phyloP scores from a whole-genome alignment of 768 basidiomycete species.

The Crassisporium funariophilum region DNA sequence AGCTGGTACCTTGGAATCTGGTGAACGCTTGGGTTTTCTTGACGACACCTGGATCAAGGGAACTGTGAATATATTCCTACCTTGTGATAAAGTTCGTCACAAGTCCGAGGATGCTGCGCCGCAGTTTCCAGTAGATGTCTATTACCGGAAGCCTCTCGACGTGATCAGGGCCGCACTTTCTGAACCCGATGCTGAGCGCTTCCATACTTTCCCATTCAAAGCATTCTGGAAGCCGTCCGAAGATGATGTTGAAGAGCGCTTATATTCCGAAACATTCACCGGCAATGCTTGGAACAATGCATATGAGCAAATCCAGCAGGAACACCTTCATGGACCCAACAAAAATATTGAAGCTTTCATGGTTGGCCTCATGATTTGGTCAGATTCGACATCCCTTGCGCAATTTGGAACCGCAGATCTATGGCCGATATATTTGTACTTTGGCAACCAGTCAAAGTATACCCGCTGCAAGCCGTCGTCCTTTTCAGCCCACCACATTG shows the following conservation, averaged over 20 bases:
- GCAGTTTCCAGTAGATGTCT: background rate
- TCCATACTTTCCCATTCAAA: too few relatives aligned
- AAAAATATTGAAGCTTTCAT: conserved; percentile 19
- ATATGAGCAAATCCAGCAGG: conserved; percentile 17
- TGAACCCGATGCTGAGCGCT: conserved; percentile 9
- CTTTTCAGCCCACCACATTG: conserved; percentile 38
- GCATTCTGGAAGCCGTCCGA: too few relatives aligned
- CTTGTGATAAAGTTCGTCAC: background rate
- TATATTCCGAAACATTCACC: too few relatives aligned
- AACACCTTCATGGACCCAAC: background rate
- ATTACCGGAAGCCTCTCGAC: background rate
- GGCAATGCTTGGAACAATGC: conserved; percentile 19
- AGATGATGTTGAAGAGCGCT: too few relatives aligned
- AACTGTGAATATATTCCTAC: background rate
- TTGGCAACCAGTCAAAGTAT: conserved; percentile 47
- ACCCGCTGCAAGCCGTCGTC: conserved; percentile 26
- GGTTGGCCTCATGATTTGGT: conserved; percentile 17
- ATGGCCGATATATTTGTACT: conserved; percentile 44
- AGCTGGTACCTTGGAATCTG: too few relatives aligned
- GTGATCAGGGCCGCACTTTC: background rate
- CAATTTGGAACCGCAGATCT: conserved; percentile 33
- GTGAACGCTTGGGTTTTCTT: too few relatives aligned
- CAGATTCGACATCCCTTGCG: conserved; percentile 22
- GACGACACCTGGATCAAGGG: background rate
- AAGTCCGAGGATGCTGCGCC: background rate